phyloP scores from a whole-genome alignment of 306 rosid species.

The Quercus dentata region DNA sequence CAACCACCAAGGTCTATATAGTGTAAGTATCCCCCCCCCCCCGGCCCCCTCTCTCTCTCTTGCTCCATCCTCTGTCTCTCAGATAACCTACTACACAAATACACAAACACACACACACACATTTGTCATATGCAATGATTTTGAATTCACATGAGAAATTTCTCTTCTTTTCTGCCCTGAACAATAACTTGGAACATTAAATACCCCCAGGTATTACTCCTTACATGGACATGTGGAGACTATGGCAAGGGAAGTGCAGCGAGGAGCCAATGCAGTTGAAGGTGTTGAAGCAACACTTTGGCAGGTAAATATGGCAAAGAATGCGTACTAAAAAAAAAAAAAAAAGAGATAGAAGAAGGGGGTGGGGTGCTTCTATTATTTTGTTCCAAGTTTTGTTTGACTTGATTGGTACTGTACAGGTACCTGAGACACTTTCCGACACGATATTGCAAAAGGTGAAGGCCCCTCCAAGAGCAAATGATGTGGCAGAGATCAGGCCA shows the following conservation, averaged over 20 bases:
- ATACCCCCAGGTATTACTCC: constrained; percentile 65
- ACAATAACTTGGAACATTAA: background rate
- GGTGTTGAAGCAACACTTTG: constrained; percentile 91
- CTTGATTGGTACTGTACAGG: constrained; percentile 47
- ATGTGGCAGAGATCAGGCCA: constrained; percentile 74
- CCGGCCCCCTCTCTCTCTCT: background rate
- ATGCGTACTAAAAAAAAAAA: background rate
- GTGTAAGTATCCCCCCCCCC: constrained; percentile 46
- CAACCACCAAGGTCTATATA: constrained; percentile 66
- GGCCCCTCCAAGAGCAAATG: constrained; percentile 71
- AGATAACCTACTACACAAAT: no score
- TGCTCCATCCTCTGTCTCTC: no score
- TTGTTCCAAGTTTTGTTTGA: constrained; percentile 15
- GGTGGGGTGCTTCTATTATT: background rate
- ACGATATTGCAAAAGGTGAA: constrained; percentile 65
- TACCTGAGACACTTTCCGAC: constrained; percentile 79
- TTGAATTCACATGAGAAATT: background rate
- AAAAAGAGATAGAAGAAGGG: no score
- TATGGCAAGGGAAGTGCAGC: constrained; percentile 82
- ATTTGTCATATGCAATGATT: background rate
- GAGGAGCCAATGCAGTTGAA: constrained; percentile 76
- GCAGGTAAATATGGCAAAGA: constrained; percentile 49
- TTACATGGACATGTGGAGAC: constrained; percentile 83
- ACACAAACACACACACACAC: background rate
- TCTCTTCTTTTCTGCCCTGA: background rate